Evolutionary conservation across 1,284 basidiomycete genomes (phyloP), one percentile per base, ranked within the genome.

Genomic region (Sanghuangporus weigelae): DNA sequence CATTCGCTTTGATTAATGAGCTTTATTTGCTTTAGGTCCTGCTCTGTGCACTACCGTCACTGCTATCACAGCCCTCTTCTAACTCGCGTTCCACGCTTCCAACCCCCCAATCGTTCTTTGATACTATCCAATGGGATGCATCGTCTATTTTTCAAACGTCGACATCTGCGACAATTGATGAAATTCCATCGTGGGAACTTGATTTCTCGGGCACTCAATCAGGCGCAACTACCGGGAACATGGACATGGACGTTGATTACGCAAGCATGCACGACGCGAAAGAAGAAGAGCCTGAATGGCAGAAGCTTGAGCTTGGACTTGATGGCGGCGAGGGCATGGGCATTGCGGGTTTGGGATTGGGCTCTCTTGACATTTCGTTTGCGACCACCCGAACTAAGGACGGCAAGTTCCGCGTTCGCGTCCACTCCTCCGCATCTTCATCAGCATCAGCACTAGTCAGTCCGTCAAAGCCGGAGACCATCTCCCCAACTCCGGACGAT

Each of bases 361-460:
- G 81, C 63, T 83, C 81, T 53, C 75, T 91, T 60, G 84, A 88
- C 68, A 86, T 92, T 71, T 87, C 86, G 51, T 89, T 91, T 69
- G 87, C 89, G 67, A 77, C 86, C 40, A 79, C 78, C 42, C 77
- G 85, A 46, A 78, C 81, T 51, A 81, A 86, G 67, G 82, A 87
- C 70, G 86, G 88, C 63, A 87, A 84, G 74, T 86, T 90, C 68
- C 85, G 85, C 63, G 87, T 90, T 49, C 81, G 84, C 67, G 89
- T 90, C 67, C 85, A 90, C 71, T 76, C 78, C 46, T 58, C 60
- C 19, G 71, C 75, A 26, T 57, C 60, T 19, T 80, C 86, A 38
- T 77, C 66, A 10, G 60, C 68, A n/a, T 57, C 69, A 65, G 71
- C 75, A 12, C n/a, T 40, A 11, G 19, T 26, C 4, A 26, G 21